Evolutionary conservation across 129 eudicot species (phyloP), one percentile per base, ranked within the genome.

Genomic region (Pittosporum tobira): DNA sequence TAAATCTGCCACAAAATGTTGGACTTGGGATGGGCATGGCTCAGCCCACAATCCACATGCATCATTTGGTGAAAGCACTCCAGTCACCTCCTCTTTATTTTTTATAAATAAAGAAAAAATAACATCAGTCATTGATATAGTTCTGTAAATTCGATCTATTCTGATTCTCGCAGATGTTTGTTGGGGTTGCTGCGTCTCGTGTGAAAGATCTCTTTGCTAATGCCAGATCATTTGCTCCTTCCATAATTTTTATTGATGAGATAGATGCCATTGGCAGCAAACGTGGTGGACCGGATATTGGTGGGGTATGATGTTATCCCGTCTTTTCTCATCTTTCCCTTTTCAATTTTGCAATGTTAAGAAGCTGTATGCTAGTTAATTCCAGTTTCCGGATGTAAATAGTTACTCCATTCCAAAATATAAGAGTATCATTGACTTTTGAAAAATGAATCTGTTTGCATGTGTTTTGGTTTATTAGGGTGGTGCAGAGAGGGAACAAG

Each of bases 401-500:
- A 13, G 21, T 59, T 38, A 37, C n/a, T n/a, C n/a, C n/a, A n/a
- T n/a, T n/a, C n/a, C n/a, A n/a, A n/a, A n/a, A n/a, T n/a, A n/a
- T n/a, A n/a, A n/a, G n/a, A n/a, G n/a, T n/a, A n/a, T n/a, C n/a
- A n/a, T n/a, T n/a, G n/a, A n/a, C n/a, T n/a, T n/a, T n/a, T n/a
- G n/a, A n/a, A n/a, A n/a, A n/a, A n/a, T n/a, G n/a, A 30, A 22
- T 29, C 19, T 46, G 19, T 46, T 49, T 27, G n/a, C 40, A 48
- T 44, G 58, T 37, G 25, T 56, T 57, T n/a, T 59, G 28, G 48
- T 54, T 30, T 47, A 25, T 28, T 74, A 88, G 96, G 97, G 97
- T 71, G 97, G 97, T 61, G 97, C 97, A 49, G 97, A 90, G 75
- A 78, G 97, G 76, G 97, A 90, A 83, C 95, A 90, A 78, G 97